Evolutionary conservation across 495 filamentous ascomycete species (phyloP), one percentile per base, ranked within the genome.

Genomic region (Amorphotheca resinae): DNA sequence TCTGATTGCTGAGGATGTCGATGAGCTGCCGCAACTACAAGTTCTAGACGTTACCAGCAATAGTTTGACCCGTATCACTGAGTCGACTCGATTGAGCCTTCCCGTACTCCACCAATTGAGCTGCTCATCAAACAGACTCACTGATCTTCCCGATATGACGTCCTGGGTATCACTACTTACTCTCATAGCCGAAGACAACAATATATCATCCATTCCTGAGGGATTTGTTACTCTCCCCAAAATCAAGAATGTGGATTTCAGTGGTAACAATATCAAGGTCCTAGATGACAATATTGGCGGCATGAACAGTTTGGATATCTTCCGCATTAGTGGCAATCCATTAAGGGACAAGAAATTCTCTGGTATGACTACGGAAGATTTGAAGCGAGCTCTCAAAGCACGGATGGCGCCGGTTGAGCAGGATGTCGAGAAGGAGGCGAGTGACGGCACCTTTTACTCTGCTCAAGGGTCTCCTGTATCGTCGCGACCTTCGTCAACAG

Each of bases 311-410:
- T 65, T 98, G 7, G 67, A 72, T 7, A 77, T 74, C 44, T 70
- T 95, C 30, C 74, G 74, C 9, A 67, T 98, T 26, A 76, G 77
- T 34, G 85, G 84, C 11, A 98, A 98, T 54, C 91, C 91, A 4
- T 61, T 98, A 9, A 67, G 80, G 33, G 87, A 95, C 50, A 85
- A 82, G 50, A 93, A 83, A 57, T 82, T 91, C 42, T 65, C 87
- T 22, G 79, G 66, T 16, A 82, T 94, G 68, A 68, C 69, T 18
- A 85, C 84, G 0, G 83, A 86, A 15, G 82, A 87, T 40, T 59
- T 98, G 52, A 95, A 94, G 63, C 70, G 69, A 32, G 78, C 80
- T 49, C 65, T 98, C 38, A 74, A 73, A 25, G 69, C 69, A 30
- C 73, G 84, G 16, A 65, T 91, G 33, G 75, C 80, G 42, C 80